Evolutionary conservation across 2,329 filamentous ascomycete genomes (phyloP).

Genomic region (Diaporthe batatas): DNA sequence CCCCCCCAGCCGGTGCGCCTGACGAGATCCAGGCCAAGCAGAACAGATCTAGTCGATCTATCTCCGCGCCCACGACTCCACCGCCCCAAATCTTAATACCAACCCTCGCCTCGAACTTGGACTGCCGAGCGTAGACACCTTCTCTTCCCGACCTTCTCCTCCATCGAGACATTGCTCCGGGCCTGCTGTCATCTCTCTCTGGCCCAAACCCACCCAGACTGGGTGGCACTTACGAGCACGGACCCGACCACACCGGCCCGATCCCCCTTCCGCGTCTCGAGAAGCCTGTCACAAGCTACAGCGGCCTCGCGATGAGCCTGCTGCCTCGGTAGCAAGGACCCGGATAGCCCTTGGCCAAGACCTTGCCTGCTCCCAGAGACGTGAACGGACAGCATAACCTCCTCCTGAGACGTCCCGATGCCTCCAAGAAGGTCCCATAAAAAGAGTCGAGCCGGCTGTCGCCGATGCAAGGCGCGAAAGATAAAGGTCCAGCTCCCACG

Average conservation of each 20-base stretch:
- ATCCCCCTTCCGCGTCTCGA: constrained; percentile 7
- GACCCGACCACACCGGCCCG: constrained; percentile 6
- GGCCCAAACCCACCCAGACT: neutral
- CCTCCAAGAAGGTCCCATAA: constrained; percentile 77
- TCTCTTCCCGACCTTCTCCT: neutral
- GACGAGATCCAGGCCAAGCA: constrained; percentile 4
- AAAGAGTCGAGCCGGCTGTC: constrained; percentile 77
- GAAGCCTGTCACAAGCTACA: constrained; percentile 11
- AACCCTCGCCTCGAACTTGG: constrained; percentile 6
- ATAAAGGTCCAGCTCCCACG: constrained; percentile 68
- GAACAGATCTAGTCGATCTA: constrained; percentile 1
- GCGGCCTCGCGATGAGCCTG: constrained; percentile 33
- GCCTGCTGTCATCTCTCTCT: neutral
- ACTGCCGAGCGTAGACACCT: constrained; percentile 4
- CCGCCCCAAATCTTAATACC: constrained; percentile 20
- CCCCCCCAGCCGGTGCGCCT: constrained; percentile 9
- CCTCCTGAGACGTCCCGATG: constrained; percentile 56
- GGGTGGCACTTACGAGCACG: constrained; percentile 12
- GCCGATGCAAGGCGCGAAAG: constrained; percentile 75
- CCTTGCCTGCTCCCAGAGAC: constrained; percentile 9
- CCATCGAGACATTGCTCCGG: neutral
- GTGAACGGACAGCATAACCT: neutral
- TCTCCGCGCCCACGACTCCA: constrained; percentile 1
- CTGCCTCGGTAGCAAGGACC: constrained; percentile 35
- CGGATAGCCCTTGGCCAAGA: constrained; percentile 25